Evolutionary conservation across 2,329 filamentous ascomycete species (phyloP).

Genomic region (Chalaropsis thielavioides): DNA sequence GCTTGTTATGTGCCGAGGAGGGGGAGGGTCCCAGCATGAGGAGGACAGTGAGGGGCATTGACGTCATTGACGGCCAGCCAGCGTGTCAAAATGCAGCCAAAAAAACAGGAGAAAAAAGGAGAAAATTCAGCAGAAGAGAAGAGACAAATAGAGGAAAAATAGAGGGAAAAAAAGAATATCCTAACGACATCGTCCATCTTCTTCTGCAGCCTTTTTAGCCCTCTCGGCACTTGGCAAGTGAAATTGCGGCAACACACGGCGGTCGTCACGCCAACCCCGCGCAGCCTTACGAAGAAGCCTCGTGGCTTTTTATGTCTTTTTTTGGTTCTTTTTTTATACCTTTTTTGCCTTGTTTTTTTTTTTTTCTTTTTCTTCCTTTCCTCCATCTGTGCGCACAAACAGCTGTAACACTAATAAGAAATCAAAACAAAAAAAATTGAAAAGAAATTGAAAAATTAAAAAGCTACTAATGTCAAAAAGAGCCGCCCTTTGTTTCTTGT

Average conservation of each 20-base stretch:
- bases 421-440: too few species aligned
- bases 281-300: too few species aligned
- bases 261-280: too few species aligned
- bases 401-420: too few species aligned
- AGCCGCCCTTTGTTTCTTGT: too few species aligned
- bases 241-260: too few species aligned
- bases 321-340: too few species aligned
- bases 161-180: neutral
- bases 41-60: neutral
- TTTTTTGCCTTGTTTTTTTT: neutral
- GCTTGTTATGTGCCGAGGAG: neutral
- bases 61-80: neutral
- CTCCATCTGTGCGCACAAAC: neutral
- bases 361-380: neutral
- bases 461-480: too few species aligned
- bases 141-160: neutral
- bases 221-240: neutral
- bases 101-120: neutral
- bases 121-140: too few species aligned
- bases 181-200: neutral
- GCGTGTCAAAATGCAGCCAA: neutral
- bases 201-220: neutral
- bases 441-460: too few species aligned
- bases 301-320: too few species aligned
- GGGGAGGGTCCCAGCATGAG: too few species aligned